These are phyloP conservation scores for Macrolepiota albuminosa DNA, from an alignment of 768 basidiomycete species.

Conservation along the genomic window DNA sequence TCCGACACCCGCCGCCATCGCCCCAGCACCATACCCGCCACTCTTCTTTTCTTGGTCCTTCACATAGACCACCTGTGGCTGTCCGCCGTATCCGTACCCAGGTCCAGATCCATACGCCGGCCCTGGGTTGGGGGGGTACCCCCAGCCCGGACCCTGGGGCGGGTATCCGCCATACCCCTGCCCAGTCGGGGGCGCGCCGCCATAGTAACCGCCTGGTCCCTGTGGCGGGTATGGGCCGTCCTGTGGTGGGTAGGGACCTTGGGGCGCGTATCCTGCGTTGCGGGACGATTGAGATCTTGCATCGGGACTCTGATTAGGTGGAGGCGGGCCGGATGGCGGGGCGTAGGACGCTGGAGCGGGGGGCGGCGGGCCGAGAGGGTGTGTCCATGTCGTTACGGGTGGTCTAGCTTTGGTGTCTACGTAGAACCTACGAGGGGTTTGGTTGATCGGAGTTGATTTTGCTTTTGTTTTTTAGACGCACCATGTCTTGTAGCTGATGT, in stretches of 20 bases:
- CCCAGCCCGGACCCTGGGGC: neutral
- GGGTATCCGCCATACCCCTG: neutral
- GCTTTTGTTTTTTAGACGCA: slow-evolving; percentile 22
- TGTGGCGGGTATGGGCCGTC: neutral
- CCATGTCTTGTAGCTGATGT: slow-evolving; percentile 60
- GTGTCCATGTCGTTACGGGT: slow-evolving; percentile 64
- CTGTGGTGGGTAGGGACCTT: neutral
- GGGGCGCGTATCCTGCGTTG: slow-evolving; percentile 11
- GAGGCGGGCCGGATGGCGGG: slow-evolving; percentile 43
- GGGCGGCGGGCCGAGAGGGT: slow-evolving; percentile 45
- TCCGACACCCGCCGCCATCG: slow-evolving; percentile 9
- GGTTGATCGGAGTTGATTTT: neutral
- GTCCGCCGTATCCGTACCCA: slow-evolving; percentile 13
- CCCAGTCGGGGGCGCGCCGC: neutral
- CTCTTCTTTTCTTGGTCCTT: slow-evolving; percentile 29
- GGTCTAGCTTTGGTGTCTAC: slow-evolving; percentile 62
- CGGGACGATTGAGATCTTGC: neutral
- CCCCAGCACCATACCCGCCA: slow-evolving; percentile 6
- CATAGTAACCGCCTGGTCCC: slow-evolving; percentile 7
- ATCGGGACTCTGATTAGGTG: slow-evolving; percentile 27
- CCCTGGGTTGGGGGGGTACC: neutral
- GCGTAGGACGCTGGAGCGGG: slow-evolving; percentile 38
- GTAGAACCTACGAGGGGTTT: slow-evolving; percentile 55
- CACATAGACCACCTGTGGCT: slow-evolving; percentile 38
- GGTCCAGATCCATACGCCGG: neutral